Base-by-base conservation (phyloP, 129 eudicot species). In the Lactuca saligna region DNA sequence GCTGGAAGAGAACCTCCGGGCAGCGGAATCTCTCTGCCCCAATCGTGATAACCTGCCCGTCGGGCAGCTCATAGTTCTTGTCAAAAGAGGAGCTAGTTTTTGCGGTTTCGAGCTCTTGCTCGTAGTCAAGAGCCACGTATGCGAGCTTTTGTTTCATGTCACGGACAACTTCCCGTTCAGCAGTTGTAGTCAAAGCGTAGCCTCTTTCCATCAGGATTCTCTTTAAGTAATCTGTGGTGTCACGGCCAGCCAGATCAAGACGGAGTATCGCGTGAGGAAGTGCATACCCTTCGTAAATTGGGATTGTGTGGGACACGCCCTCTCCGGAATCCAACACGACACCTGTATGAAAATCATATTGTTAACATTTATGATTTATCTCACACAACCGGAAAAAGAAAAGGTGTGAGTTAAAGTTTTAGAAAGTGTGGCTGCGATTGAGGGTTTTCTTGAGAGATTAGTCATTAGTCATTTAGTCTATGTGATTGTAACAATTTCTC, bases 151-250 rank as follows among this genome's bases (percentile, higher is more conserved):
- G 84, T 73, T 83, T 83, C 25, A 83, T 65, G 64, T 83, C 87
- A 75, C 87, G 87, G 7, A 83, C 87, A 83, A 83, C 76, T 79
- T 83, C 87, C 79, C 87, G 84, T 49, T 83, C 87, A 2, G 87
- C 87, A 6, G 84, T 75, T 65, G 87, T 83, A 72, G 87, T 83
- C 74, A 83, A 83, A 79, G 76, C 72, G 74, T 83, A 79, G 62
- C 87, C 87, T 75, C 87, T 79, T 54, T 83, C 81, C 0, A 82
- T 83, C 34, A 83, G 78, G 63, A 79, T 83, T 71, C 72, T 83
- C 84, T 75, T 83, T 54, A 83, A 82, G 31, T 72, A 66, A 72
- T 83, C 87, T 3, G 87, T 83, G 31, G 75, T 75, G 55, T 78
- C 86, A 73, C 80, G 76, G 5, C 51, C 51, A 11, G n/a, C 51